Percentiles rank a stretch among this genome's conserved stretches.
Conservation (phyloP, 1,284 basidiomycete genomes). For the Fomitopsis pinicola region DNA sequence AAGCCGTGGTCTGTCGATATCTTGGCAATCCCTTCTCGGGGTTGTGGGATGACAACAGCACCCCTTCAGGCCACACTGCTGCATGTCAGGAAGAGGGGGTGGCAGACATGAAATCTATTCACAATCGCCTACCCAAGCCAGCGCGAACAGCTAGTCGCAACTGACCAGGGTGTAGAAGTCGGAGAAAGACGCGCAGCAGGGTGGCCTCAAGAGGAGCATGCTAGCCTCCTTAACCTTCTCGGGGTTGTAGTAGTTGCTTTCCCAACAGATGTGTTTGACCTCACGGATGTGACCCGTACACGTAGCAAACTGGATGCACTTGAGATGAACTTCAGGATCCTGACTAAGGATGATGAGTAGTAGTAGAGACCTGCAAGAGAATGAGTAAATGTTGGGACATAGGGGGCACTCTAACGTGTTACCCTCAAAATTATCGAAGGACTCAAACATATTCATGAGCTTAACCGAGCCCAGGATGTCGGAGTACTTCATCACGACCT, state of each 20-base stretch:
- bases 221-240: conserved; percentile 99
- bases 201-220: no score
- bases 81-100: no score
- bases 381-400: not conserved
- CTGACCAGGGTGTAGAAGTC: conserved; percentile 99
- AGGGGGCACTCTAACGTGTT: conserved; percentile 7
- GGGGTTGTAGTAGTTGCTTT: conserved; percentile 97
- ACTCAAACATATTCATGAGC: conserved; percentile 98
- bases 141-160: no score
- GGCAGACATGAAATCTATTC: no score
- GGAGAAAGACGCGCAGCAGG: no score
- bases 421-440: conserved; percentile 97
- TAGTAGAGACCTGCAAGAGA: conserved; percentile 79
- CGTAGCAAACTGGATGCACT: conserved; percentile 99
- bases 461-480: conserved; percentile 97
- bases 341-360: conserved; percentile 96
- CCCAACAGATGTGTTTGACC: conserved; percentile 97
- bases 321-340: conserved; percentile 99
- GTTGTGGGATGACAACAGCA: no score
- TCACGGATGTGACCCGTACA: conserved; percentile 98
- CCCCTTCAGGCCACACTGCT: no score
- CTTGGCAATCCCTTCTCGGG: conserved; percentile 95
- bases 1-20: conserved; percentile 97
- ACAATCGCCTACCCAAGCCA: no score
- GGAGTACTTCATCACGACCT: conserved; percentile 99